Base-by-base conservation (phyloP, 345 rosid genomes). In the Acer saccharum region DNA sequence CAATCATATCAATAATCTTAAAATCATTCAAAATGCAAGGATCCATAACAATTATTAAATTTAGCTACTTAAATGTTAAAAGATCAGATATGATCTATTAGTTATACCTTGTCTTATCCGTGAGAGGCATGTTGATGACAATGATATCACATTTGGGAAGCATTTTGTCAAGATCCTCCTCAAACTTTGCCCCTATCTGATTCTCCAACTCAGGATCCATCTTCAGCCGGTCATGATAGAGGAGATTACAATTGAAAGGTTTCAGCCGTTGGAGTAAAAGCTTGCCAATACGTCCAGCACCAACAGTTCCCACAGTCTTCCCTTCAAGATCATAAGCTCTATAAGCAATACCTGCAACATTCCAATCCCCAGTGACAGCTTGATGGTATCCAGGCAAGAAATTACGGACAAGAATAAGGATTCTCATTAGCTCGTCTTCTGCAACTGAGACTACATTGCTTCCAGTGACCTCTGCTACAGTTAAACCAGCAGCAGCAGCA, bases 291-390 rank as follows among this genome's bases (percentile, higher is more conserved):
- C 97, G 89, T 23, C 99, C 98, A 62, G 90, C 92, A 63, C 98
- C 97, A 25, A 92, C 88, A n/a, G 99, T 95, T 48, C 98, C 99
- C 0, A 93, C 89, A 4, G 94, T 96, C 89, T 93, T 96, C 52
- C 97, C 99, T 82, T 96, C 97, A 14, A 96, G 97, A 88, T 96
- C 98, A 69, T 96, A 96, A 55, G 99, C 89, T 82, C 97, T 89
- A 70, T 93, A 81, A 17, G 99, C 88, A 67, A 96, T 86, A 27
- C 84, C 95, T 0, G 97, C 99, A 7, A 96, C 97, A 76, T 96
- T 91, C 98, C 98, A 96, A n/a, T 93, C 98, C 7, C 98, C 97
- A 27, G 62, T 88, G 48, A 91, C 74, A 74, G 94, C 93, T 75
- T 96, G 99, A 57, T 90, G 90, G 69, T 93, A 46, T 61, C 99